These are phyloP conservation scores for Hypoxylon rickii DNA, from an alignment of 495 filamentous ascomycete species.

Conservation along the genomic window DNA sequence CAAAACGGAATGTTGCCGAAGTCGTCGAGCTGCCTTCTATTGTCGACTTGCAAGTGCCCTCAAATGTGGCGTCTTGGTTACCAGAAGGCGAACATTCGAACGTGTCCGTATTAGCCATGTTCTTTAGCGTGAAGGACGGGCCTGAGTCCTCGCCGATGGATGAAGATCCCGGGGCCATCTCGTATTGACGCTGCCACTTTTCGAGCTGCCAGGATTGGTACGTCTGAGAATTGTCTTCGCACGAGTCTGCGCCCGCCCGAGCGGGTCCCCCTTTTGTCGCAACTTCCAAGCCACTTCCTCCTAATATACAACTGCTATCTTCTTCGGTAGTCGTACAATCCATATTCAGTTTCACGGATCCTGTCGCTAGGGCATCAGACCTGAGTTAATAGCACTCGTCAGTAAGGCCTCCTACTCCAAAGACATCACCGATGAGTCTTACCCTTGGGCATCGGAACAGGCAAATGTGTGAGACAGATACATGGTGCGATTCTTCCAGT, in stretches of 20 bases:
- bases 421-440: conserved; percentile 15
- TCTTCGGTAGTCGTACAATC: conserved; percentile 38
- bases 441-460: conserved; percentile 45
- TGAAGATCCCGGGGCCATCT: conserved; percentile 34
- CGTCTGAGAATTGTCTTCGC: conserved; percentile 26
- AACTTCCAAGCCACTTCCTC: conserved; percentile 24
- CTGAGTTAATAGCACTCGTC: conserved; percentile 18
- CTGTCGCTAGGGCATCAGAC: conserved; percentile 40
- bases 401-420: too few species aligned
- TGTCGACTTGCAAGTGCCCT: conserved; percentile 26
- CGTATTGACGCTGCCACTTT: conserved; percentile 41
- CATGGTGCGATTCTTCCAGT: conserved; percentile 45
- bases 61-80: conserved; percentile 28
- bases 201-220: conserved; percentile 48
- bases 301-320: conserved; percentile 33
- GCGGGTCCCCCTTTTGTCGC: conserved; percentile 24
- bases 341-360: conserved; percentile 37
- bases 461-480: conserved; percentile 45
- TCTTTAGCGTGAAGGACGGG: conserved; percentile 42
- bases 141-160: conserved; percentile 33
- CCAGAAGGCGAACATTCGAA: conserved; percentile 36
- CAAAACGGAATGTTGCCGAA: conserved; percentile 38
- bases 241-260: conserved; percentile 25
- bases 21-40: conserved; percentile 13
- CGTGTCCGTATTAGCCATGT: conserved; percentile 33